Base-by-base conservation (phyloP, 371 early-diverging fungal species). In the Actinomucor elegans region DNA sequence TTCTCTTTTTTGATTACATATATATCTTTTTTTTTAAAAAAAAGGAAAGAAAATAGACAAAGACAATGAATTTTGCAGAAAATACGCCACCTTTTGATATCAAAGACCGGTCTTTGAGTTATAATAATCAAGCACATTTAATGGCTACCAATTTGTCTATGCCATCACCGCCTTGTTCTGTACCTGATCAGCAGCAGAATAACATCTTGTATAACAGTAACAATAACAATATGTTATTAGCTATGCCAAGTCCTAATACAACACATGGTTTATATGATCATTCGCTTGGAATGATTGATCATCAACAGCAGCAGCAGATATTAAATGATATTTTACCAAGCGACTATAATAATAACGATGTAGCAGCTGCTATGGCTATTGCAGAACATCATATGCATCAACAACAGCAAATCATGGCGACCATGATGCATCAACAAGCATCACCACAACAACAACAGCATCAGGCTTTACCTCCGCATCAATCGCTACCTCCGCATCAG, bases 81-180 rank as follows among this genome's bases (percentile, higher is more conserved):
- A n/a, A n/a, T 41, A 41, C 41, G 5, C 41, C 41, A n/a, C 41
- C 41, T 41, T 41, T 41, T 41, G 41, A 41, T 26, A 41, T 41
- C 12, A 41, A 41, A 26, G 41, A 41, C 23, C 21, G 21, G 41
- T 41, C 41, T 12, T 41, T 41, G n/a, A n/a, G n/a, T n/a, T n/a
- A n/a, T n/a, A n/a, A n/a, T 26, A 41, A 41, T 26, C 41, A 24
- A 41, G 41, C n/a, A n/a, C n/a, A n/a, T n/a, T n/a, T 24, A 1
- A 23, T 14, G 8, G 14, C 21, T 26, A 15, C n/a, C 4, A 41
- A 41, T 23, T 29, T 15, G 3, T 34, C 44, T 7, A 52, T 52
- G 43, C 53, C 53, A 24, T 52, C 53, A 9, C 53, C 53, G 28
- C 53, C 53, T 28, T 52, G 53, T 20, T 52, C 53, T 15, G 43